Conservation (phyloP, 305 asterid genomes). For the Fraxinus angustifolia region DNA sequence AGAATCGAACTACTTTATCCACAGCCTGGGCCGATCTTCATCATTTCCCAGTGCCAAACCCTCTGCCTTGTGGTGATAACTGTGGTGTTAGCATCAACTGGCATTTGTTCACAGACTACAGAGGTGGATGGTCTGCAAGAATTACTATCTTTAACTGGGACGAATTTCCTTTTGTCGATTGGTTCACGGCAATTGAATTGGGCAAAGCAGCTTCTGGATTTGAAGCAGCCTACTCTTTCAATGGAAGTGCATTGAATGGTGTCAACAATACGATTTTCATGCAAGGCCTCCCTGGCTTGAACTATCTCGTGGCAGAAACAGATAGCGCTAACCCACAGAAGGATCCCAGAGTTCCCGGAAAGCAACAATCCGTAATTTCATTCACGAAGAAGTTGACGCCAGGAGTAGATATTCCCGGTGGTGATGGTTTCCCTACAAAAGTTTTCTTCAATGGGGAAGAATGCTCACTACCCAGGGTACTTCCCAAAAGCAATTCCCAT, state of each 20-base stretch:
- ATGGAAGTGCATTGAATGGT: constrained; percentile 52
- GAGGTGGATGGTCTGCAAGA: constrained; percentile 90
- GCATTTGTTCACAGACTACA: constrained; percentile 75
- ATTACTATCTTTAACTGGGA: constrained; percentile 92
- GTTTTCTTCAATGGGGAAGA: constrained; percentile 95
- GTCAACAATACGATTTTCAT: constrained; percentile 66
- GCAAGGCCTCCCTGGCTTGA: constrained; percentile 75
- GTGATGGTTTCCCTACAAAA: constrained; percentile 84
- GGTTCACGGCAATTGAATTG: constrained; percentile 79
- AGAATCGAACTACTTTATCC: constrained; percentile 53
- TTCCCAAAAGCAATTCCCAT: constrained; percentile 47
- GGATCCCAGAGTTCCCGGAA: constrained; percentile 73
- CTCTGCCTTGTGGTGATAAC: constrained; percentile 75
- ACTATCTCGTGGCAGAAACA: constrained; percentile 70
- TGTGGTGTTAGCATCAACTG: constrained; percentile 92
- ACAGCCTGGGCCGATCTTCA: constrained; percentile 79
- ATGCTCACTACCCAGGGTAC: constrained; percentile 61
- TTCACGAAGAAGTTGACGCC: constrained; percentile 76
- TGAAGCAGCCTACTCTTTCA: constrained; percentile 72
- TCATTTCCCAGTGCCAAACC: constrained; percentile 58
- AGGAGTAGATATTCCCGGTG: constrained; percentile 47
- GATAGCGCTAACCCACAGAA: constrained; percentile 49
- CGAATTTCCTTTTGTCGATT: constrained; percentile 51
- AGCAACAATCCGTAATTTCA: constrained; percentile 85
- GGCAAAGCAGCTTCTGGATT: constrained; percentile 57